Evolutionary conservation across 2,329 filamentous ascomycete genomes (phyloP).

Genomic region (Diaporthe vexans): DNA sequence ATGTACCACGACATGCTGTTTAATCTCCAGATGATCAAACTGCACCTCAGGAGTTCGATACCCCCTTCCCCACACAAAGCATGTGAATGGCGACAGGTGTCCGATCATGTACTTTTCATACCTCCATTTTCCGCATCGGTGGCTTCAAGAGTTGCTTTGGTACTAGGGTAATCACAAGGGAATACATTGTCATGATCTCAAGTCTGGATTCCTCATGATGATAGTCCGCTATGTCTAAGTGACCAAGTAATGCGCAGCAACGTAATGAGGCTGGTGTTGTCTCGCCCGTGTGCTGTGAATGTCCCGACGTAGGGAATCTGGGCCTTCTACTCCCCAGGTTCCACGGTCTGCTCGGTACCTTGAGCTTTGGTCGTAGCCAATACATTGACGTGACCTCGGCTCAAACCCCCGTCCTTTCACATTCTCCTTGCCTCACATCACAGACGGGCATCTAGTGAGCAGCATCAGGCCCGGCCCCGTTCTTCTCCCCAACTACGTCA

Average conservation of each 20-base stretch:
- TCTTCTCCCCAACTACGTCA: constrained; percentile 68
- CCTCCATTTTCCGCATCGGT: not conserved
- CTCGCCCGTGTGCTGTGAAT: not conserved
- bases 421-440: constrained; percentile 43
- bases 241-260: not conserved
- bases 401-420: not conserved
- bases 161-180: constrained; percentile 1
- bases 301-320: no score
- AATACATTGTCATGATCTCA: constrained; percentile 19
- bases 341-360: not conserved
- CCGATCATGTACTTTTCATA: constrained; percentile 26
- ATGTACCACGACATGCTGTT: constrained; percentile 27
- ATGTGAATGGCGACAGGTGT: constrained; percentile 28
- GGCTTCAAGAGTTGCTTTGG: not conserved
- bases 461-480: constrained; percentile 64
- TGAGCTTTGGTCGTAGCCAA: not conserved
- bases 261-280: not conserved
- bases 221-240: not conserved
- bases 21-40: constrained; percentile 37
- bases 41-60: constrained; percentile 33
- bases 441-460: constrained; percentile 47
- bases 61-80: constrained; percentile 21
- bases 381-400: not conserved
- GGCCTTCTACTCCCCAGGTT: no score
- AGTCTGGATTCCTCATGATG: not conserved